Evolutionary conservation across 2,329 filamentous ascomycete species (phyloP), one percentile per base, ranked within the genome.

Genomic region (Orbilia brochopaga): DNA sequence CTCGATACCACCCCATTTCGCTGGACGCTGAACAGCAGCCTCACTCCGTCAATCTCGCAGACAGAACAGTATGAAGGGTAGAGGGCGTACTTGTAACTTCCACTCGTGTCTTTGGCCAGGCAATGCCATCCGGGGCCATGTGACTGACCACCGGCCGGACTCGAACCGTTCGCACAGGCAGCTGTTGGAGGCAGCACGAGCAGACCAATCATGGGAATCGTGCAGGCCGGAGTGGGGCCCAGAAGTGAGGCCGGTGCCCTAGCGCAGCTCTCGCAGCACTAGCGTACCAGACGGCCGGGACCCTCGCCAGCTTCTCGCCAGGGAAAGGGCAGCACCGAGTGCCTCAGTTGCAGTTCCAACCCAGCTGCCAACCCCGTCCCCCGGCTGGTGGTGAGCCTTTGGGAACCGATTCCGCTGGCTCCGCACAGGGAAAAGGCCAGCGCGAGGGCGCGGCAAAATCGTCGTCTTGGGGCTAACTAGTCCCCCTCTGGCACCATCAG

Each of bases 341-440:
- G 37, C 37, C 4, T 13, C 5, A 17, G 11, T 15, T 13, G 32
- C 32, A 7, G 32, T 7, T 37, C 32, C 32, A 37, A 37, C 32
- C 32, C 32, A 13, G 32, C 35, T 35, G 52, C 51, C 24, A 52
- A 50, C 30, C 30, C 61, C 44, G 52, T 40, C 53, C 35, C 13
- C 40, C 27, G 46, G 59, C 30, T 51, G 54, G 27, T 32, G 27
- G 4, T 32, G 27, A 32, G 57, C 65, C 58, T 62, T 62, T 69
- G 65, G 65, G 58, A 69, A 54, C 58, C 58, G 53, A 63, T 69
- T 69, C 65, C 65, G 65, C 51, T 44, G 52, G 37, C 65, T 69
- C 58, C 58, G 65, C 56, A 51, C 32, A 27, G 15, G 35, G 19
- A 37, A 42, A 6, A 42, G 32, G 57, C 57, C 57, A 46, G 46